phyloP scores from a whole-genome alignment of 768 basidiomycete genomes.

The Rhodotorula babjevae region DNA sequence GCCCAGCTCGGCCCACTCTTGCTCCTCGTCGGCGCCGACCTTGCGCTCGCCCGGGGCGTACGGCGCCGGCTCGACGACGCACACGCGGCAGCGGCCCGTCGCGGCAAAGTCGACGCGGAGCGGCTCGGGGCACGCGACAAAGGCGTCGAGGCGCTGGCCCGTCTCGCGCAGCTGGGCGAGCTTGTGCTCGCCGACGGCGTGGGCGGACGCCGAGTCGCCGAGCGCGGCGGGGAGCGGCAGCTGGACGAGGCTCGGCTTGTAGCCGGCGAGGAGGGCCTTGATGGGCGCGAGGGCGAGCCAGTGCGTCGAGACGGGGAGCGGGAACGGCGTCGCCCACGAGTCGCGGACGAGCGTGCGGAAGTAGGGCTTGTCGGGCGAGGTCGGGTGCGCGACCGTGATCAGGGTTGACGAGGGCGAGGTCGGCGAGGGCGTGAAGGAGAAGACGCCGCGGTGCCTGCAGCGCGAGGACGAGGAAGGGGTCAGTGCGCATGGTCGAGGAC shows the following conservation, averaged over 20 bases:
- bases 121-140: slow-evolving; percentile 1
- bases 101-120: slow-evolving; percentile 4
- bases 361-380: slow-evolving; percentile 7
- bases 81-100: background rate
- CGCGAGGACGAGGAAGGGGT: background rate
- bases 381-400: slow-evolving; percentile 16
- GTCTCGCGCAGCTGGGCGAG: too few relatives aligned
- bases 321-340: slow-evolving; percentile 19
- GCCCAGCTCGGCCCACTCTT: slow-evolving; percentile 7
- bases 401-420: background rate
- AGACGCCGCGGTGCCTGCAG: slow-evolving; percentile 20
- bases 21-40: too few relatives aligned
- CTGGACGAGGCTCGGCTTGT: slow-evolving; percentile 2
- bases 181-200: too few relatives aligned
- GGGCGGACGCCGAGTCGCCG: too few relatives aligned
- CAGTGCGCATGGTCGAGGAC: background rate
- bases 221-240: background rate
- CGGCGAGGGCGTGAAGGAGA: background rate
- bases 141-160: background rate
- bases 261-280: slow-evolving; percentile 2
- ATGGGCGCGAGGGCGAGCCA: slow-evolving; percentile 16
- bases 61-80: background rate
- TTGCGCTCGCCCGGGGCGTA: background rate
- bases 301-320: slow-evolving; percentile 13
- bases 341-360: slow-evolving; percentile 21